Base-by-base conservation (phyloP, 2,329 filamentous ascomycete genomes). In the Magnaporthales sp. region DNA sequence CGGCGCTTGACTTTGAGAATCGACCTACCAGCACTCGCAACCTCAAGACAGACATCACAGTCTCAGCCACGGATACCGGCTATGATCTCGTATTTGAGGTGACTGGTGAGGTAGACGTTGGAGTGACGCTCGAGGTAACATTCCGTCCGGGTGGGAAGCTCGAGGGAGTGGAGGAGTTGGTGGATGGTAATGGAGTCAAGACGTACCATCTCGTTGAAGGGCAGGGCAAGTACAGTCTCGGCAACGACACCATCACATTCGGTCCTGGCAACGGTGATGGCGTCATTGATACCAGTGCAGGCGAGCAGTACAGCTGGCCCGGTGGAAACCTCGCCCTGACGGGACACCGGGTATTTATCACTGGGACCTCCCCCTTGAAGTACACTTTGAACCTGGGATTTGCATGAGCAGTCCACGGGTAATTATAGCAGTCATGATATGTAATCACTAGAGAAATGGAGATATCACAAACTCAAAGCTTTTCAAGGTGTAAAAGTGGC, bases 271-370 rank as follows among this genome's bases (percentile, higher is more conserved):
- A 64, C 32, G 62, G 62, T 32, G 31, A 22, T 32, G 62, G 62
- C 31, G 22, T 27, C 11, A 64, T 64, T 32, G 38, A 64, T 9
- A n/a, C 22, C n/a, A 32, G 62, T n/a, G 32, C 62, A 8, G 62
- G 32, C 27, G 62, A 64, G 32, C 62, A 64, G 22, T 64, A 64
- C 62, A 64, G 30, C 10, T 64, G 62, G 62, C 62, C 32, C 30
- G 38, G 38, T n/a, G 62, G 62, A 10, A 64, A 46, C 32, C 62
- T 64, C 22, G 62, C 26, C 8, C 11, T 51, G 7, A 31, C 32
- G 22, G 62, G 62, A 8, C 62, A 64, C 22, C 62, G 24, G 3
- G 62, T 64, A 2, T 64, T 46, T 32, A 64, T 64, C 32, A 64
- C 62, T 19, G 62, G 62, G 22, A 51, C 7, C 22, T 64, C 62